phyloP scores from a whole-genome alignment of 2,329 filamentous ascomycete species.

The Phoma herbarum region DNA sequence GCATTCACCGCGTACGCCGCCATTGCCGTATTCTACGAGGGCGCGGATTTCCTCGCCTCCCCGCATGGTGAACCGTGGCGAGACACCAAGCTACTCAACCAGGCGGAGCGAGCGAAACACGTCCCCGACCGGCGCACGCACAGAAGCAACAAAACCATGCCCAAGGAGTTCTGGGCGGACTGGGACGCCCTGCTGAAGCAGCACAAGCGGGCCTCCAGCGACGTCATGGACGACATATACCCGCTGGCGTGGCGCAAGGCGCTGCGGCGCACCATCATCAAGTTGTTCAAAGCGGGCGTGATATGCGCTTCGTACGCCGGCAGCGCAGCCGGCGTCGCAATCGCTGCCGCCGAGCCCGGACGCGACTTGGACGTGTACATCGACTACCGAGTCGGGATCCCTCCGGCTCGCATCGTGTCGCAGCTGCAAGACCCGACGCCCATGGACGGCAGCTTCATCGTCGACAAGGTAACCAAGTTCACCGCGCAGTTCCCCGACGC shows the following conservation, averaged over 20 bases:
- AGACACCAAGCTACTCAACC: conserved; percentile 52
- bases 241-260: conserved; percentile 54
- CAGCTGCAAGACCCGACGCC: conserved; percentile 47
- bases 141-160: conserved; percentile 50
- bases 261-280: conserved; percentile 54
- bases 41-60: conserved; percentile 49
- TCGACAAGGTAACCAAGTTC: conserved; percentile 46
- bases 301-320: conserved; percentile 47
- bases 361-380: conserved; percentile 56
- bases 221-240: conserved; percentile 35
- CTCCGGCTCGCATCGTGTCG: conserved; percentile 32
- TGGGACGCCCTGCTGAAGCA: conserved; percentile 43
- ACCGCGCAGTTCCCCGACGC: conserved; percentile 33
- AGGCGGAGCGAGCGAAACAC: conserved; percentile 51
- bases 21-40: conserved; percentile 33
- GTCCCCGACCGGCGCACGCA: conserved; percentile 52
- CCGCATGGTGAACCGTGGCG: conserved; percentile 47
- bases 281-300: conserved; percentile 59
- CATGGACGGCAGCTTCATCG: conserved; percentile 44
- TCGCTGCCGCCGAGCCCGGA: conserved; percentile 50
- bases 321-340: conserved; percentile 50
- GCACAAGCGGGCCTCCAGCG: conserved; percentile 16
- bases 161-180: conserved; percentile 52
- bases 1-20: conserved; percentile 35
- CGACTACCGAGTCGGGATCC: conserved; percentile 47